These are phyloP conservation scores for Fraxinus floribunda DNA, from an alignment of 305 asterid genomes.

Conservation along the genomic window DNA sequence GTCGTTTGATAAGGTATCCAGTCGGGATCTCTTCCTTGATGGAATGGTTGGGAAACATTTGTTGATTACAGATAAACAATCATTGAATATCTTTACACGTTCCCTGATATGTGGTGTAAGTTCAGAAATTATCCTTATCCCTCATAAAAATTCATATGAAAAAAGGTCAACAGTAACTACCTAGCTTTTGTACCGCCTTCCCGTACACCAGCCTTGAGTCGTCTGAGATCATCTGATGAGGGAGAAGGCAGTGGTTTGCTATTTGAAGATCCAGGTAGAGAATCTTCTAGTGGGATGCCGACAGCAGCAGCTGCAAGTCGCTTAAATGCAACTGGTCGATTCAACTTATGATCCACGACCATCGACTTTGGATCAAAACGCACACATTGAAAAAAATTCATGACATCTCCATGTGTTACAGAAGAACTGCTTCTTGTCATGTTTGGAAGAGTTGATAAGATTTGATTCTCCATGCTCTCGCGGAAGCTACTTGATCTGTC, in stretches of 20 bases:
- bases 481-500: slow-evolving; percentile 78
- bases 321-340: slow-evolving; percentile 68
- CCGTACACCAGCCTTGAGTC: slow-evolving; percentile 70
- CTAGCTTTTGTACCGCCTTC: slow-evolving; percentile 78
- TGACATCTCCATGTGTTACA: slow-evolving; percentile 69
- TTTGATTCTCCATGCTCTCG: slow-evolving; percentile 70
- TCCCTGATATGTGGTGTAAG: slow-evolving; percentile 56
- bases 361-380: slow-evolving; percentile 85
- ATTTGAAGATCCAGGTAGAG: slow-evolving; percentile 54
- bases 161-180: slow-evolving; percentile 36
- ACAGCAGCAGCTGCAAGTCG: slow-evolving; percentile 71
- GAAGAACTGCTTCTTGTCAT: slow-evolving; percentile 70
- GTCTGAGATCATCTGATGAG: slow-evolving; percentile 74
- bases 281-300: slow-evolving; percentile 71
- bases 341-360: slow-evolving; percentile 79
- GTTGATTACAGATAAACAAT: slow-evolving; percentile 74
- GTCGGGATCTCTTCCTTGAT: slow-evolving; percentile 81
- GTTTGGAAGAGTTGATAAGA: slow-evolving; percentile 71
- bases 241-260: slow-evolving; percentile 54
- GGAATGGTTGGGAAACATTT: slow-evolving; percentile 83
- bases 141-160: slow-evolving; percentile 17
- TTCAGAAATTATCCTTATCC: slow-evolving; percentile 23
- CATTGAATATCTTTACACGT: slow-evolving; percentile 81
- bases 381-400: slow-evolving; percentile 72
- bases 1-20: slow-evolving; percentile 69